Evolutionary conservation across 2,329 filamentous ascomycete species (phyloP).

Genomic region (Nigrospora osmanthi): DNA sequence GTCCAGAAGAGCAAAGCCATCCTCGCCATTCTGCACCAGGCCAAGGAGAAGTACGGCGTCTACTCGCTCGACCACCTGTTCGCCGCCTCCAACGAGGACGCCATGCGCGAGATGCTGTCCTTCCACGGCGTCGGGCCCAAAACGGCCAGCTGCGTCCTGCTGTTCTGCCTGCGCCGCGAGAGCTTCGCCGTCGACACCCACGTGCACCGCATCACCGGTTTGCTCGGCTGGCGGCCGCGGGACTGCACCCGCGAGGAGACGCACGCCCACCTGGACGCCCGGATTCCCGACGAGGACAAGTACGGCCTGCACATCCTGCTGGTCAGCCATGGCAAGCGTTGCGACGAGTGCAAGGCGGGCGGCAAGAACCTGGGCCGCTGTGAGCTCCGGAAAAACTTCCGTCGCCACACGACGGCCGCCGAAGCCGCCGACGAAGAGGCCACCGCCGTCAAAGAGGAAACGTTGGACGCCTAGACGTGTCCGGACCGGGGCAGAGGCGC

Average conservation of each 20-base stretch:
- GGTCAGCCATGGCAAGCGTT: conserved; percentile 37
- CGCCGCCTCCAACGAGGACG: conserved; percentile 30
- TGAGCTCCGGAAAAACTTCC: conserved; percentile 31
- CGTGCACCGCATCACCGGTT: conserved; percentile 39
- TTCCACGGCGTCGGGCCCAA: conserved; percentile 47
- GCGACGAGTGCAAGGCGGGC: conserved; percentile 36
- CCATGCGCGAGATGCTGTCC: conserved; percentile 39
- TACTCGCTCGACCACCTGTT: conserved; percentile 44
- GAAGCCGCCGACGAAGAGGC: conserved; percentile 6
- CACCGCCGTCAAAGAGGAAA: conserved; percentile 4
- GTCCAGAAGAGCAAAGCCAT: conserved; percentile 68
- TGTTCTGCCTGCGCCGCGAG: conserved; percentile 39
- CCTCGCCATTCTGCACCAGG: conserved; percentile 59
- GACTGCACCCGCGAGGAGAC: conserved; percentile 33
- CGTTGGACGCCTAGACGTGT: conserved; percentile 2
- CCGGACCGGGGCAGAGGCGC: conserved; percentile 1
- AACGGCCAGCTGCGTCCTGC: conserved; percentile 43
- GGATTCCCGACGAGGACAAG: conserved; percentile 38
- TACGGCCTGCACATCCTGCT: conserved; percentile 42
- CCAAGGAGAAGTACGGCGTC: conserved; percentile 32
- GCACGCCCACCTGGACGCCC: conserved; percentile 40
- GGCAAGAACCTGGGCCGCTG: conserved; percentile 30
- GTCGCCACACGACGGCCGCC: conserved; percentile 7
- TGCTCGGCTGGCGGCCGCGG: conserved; percentile 39
- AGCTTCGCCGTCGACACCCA: conserved; percentile 48